Evolutionary conservation across 768 basidiomycete species (phyloP).

Genomic region (Exidia glandulosa): DNA sequence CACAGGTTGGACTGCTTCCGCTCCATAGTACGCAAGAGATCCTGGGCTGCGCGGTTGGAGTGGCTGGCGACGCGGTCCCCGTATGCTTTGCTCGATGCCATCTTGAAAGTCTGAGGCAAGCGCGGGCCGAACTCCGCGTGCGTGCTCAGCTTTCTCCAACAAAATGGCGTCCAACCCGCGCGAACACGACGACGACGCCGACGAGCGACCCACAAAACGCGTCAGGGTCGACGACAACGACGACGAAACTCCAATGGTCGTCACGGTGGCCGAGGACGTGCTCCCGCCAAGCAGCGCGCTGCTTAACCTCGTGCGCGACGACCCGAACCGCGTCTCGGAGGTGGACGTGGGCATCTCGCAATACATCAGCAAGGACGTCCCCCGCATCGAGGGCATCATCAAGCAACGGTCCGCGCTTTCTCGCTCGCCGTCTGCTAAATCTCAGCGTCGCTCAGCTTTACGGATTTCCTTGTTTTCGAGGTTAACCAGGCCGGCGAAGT

Average conservation of each 20-base stretch:
- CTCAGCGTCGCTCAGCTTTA: constrained; percentile 51
- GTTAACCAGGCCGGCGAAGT: constrained; percentile 73
- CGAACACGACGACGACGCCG: constrained; percentile 42
- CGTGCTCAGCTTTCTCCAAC: neutral
- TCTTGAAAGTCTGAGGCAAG: neutral
- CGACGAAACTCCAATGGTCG: constrained; percentile 1
- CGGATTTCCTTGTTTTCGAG: constrained; percentile 93
- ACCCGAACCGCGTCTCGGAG: constrained; percentile 50
- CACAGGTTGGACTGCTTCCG: constrained; percentile 87
- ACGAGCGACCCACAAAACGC: constrained; percentile 26
- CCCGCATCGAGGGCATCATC: constrained; percentile 82
- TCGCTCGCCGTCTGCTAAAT: neutral
- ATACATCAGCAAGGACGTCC: constrained; percentile 60
- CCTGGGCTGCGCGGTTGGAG: constrained; percentile 64
- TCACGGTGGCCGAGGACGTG: constrained; percentile 10
- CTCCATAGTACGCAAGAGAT: constrained; percentile 71
- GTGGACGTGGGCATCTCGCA: constrained; percentile 84
- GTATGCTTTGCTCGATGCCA: constrained; percentile 29
- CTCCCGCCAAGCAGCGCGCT: constrained; percentile 51
- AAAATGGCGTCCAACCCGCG: constrained; percentile 10
- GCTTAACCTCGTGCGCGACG: constrained; percentile 9
- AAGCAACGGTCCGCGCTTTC: constrained; percentile 69
- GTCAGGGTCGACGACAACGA: constrained; percentile 19
- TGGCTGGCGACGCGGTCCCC: constrained; percentile 45
- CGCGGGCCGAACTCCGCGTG: neutral